Conservation (phyloP, 148 eudicot species). For the Rhododendron ovatum region DNA sequence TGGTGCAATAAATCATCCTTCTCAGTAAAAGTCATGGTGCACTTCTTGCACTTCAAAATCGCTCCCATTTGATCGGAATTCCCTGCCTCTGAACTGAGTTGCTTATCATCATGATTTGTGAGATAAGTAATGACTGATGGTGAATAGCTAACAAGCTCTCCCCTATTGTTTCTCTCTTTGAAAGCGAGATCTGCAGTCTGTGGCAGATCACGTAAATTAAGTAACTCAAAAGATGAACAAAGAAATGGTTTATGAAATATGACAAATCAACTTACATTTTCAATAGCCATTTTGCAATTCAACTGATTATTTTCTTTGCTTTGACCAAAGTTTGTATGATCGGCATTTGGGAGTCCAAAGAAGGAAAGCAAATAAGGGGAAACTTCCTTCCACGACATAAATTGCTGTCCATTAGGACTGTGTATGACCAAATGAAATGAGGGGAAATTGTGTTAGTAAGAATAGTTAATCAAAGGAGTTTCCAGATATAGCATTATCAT, state of each 20-base stretch:
- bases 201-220: conserved; percentile 6
- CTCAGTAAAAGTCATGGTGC: conserved; percentile 41
- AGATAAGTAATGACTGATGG: conserved; percentile 21
- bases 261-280: conserved; percentile 43
- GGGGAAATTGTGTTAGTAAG: conserved; percentile 20
- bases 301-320: conserved; percentile 19
- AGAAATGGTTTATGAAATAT: not conserved
- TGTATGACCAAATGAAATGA: conserved; percentile 20
- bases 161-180: conserved; percentile 10
- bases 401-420: conserved; percentile 85
- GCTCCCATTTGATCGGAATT: conserved; percentile 25
- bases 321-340: conserved; percentile 24
- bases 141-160: conserved; percentile 10
- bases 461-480: conserved; percentile 7
- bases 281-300: conserved; percentile 27
- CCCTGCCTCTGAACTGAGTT: conserved; percentile 24
- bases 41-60: conserved; percentile 55
- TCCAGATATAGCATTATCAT: not conserved
- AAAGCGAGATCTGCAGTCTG: conserved; percentile 40
- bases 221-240: not conserved
- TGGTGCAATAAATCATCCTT: conserved; percentile 63
- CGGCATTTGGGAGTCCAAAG: conserved; percentile 42
- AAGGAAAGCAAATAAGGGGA: conserved; percentile 77
- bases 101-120: conserved; percentile 34
- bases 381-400: conserved; percentile 81